Evolutionary conservation across 139 green algal species (phyloP), one percentile per base, ranked within the genome.

Genomic region (Chlamydomonas applanata): DNA sequence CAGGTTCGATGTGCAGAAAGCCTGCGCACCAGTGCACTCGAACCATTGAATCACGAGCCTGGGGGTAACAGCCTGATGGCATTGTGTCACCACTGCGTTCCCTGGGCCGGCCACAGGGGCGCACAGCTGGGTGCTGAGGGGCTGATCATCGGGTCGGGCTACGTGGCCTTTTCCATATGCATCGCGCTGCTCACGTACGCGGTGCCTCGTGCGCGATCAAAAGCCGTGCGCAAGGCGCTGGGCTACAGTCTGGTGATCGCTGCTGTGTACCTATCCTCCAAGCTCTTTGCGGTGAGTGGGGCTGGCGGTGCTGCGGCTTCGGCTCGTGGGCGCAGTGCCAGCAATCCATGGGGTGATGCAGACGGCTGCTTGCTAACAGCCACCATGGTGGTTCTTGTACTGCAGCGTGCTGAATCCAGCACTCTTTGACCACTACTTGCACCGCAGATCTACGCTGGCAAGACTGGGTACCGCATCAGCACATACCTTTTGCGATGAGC

Each of bases 111-210:
- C 4, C 24, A 53, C 35, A 79, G 85, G 3, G 3, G 32, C 65
- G 83, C 68, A 0, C 91, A 96, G 80, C 80, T 95, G 13, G 91
- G 90, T 4, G 82, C 79, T 14, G 91, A 96, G 78, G 91, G 91
- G 27, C 95, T 95, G 69, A 80, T 92, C 45, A 90, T 95, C 79
- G 89, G 90, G 57, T 76, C 84, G 0, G 72, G 90, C 13, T 94
- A 95, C 80, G 73, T 90, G 3, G 17, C 78, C 17, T 85, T 93
- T 59, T 82, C 79, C 9, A 20, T 56, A 29, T 65, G 25, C n/a
- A 44, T 88, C n/a, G 61, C 79, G 32, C 72, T 77, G 56, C 32
- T 90, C 14, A 83, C 75, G 2, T 86, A 82, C 66, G 69, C 67
- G 30, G 71, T 84, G 70, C 82, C 82, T 0, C 69, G 59, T 0